Conservation (phyloP, 768 basidiomycete species). For the Amanita pallidorosea region DNA sequence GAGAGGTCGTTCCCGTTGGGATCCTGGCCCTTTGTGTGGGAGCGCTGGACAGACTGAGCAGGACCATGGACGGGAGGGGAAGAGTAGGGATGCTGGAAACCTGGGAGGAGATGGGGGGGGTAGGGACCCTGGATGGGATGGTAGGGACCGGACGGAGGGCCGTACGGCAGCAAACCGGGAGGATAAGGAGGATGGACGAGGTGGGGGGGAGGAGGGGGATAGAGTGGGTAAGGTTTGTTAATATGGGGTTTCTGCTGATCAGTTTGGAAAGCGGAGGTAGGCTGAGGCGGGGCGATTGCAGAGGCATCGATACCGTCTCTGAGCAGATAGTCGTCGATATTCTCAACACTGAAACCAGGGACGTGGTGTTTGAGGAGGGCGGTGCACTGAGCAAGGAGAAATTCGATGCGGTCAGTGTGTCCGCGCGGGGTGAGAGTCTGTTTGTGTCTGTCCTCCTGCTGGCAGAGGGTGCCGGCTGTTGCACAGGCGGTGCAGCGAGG, state of each 20-base stretch:
- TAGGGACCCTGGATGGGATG: constrained; percentile 34
- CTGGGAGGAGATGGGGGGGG: constrained; percentile 49
- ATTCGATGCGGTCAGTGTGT: constrained; percentile 74
- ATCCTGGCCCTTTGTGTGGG: constrained; percentile 61
- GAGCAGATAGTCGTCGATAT: constrained; percentile 52
- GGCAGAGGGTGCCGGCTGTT: constrained; percentile 67
- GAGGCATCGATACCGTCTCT: constrained; percentile 56
- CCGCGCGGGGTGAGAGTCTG: constrained; percentile 81
- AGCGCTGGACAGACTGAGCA: constrained; percentile 6
- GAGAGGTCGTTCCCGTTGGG: constrained; percentile 76
- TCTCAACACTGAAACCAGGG: constrained; percentile 55
- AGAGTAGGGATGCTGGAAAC: constrained; percentile 35
- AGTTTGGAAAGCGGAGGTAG: constrained; percentile 21
- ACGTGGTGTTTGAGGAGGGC: constrained; percentile 68
- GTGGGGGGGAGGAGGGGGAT: constrained; percentile 24
- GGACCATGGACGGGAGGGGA: constrained; percentile 12
- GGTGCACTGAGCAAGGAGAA: constrained; percentile 68
- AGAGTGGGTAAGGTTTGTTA: constrained; percentile 23
- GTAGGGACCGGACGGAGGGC: constrained; percentile 27
- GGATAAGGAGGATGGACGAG: constrained; percentile 31
- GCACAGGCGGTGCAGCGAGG: constrained; percentile 81
- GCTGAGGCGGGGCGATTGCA: constrained; percentile 14
- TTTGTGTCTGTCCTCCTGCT: constrained; percentile 82
- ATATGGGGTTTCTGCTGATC: constrained; percentile 14
- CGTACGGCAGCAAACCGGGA: constrained; percentile 23